Evolutionary conservation across 177 flowering plant species (phyloP).

Genomic region (Tripterygium wilfordii): DNA sequence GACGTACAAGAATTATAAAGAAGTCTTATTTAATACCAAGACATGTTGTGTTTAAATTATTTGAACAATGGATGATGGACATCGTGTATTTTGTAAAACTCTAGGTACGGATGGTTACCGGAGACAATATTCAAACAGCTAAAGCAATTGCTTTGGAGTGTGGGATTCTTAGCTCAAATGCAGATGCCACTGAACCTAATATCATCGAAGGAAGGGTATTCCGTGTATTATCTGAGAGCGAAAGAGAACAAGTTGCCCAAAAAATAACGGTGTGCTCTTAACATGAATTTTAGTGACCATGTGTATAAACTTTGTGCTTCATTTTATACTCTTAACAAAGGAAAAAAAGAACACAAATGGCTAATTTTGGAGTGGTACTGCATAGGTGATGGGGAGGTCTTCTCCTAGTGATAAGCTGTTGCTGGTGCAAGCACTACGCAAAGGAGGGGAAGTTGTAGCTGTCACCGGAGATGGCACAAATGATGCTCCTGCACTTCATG

Average conservation of each 20-base stretch:
- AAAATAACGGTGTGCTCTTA: constrained; percentile 56
- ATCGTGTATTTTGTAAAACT: background rate
- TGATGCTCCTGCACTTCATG: constrained; percentile 87
- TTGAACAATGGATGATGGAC: background rate
- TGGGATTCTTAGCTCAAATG: constrained; percentile 67
- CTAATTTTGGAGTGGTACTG: constrained; percentile 6
- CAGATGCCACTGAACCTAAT: constrained; percentile 48
- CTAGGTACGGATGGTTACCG: constrained; percentile 98
- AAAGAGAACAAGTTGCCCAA: constrained; percentile 54
- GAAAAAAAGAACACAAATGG: too few relatives aligned
- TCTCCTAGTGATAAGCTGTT: constrained; percentile 84
- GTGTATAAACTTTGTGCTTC: background rate
- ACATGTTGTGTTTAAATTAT: background rate
- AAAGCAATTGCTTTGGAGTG: constrained; percentile 96
- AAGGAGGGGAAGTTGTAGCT: constrained; percentile 72
- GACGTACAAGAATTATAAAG: too few relatives aligned
- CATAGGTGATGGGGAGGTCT: constrained; percentile 86
- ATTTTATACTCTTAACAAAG: too few relatives aligned
- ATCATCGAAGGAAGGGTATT: constrained; percentile 82
- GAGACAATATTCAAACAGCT: constrained; percentile 94
- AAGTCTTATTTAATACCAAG: too few relatives aligned
- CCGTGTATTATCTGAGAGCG: constrained; percentile 52
- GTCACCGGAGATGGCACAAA: constrained; percentile 98
- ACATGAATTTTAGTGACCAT: too few relatives aligned
- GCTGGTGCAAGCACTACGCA: constrained; percentile 73